phyloP scores from a whole-genome alignment of 805 yeast genomes.

The Saccharomycopsis selenospora region DNA sequence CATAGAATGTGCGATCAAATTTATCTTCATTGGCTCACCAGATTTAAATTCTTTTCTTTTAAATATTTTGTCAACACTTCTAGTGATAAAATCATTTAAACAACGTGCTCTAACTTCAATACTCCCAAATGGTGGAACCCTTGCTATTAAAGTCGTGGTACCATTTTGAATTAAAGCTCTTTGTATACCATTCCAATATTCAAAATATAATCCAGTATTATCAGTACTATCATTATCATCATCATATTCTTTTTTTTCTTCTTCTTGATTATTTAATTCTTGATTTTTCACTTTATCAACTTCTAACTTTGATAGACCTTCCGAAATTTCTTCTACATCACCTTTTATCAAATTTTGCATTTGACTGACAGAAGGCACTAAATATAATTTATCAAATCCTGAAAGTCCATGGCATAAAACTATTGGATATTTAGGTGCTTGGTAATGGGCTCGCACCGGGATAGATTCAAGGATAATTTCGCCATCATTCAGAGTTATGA shows the following conservation, averaged over 20 bases:
- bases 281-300: constrained; percentile 20
- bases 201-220: constrained; percentile 38
- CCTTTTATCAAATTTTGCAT: constrained; percentile 25
- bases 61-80: constrained; percentile 11
- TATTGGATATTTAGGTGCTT: constrained; percentile 63
- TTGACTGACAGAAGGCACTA: constrained; percentile 37
- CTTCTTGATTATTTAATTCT: constrained; percentile 12
- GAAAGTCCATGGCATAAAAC: constrained; percentile 82
- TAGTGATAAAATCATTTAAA: constrained; percentile 44
- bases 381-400: constrained; percentile 59
- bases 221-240: constrained; percentile 24
- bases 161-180: constrained; percentile 55
- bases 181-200: constrained; percentile 80
- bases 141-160: constrained; percentile 59
- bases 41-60: not conserved
- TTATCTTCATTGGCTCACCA: constrained; percentile 42
- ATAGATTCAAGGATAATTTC: not conserved
- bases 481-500: too few species aligned
- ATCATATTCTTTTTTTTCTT: not conserved
- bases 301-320: constrained; percentile 23
- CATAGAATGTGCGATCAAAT: constrained; percentile 86
- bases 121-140: constrained; percentile 76
- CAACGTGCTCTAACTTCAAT: constrained; percentile 60
- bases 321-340: constrained; percentile 20
- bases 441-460: constrained; percentile 30